Evolutionary conservation across 148 eudicot genomes (phyloP).

Genomic region (Rhododendron kiyosumense): DNA sequence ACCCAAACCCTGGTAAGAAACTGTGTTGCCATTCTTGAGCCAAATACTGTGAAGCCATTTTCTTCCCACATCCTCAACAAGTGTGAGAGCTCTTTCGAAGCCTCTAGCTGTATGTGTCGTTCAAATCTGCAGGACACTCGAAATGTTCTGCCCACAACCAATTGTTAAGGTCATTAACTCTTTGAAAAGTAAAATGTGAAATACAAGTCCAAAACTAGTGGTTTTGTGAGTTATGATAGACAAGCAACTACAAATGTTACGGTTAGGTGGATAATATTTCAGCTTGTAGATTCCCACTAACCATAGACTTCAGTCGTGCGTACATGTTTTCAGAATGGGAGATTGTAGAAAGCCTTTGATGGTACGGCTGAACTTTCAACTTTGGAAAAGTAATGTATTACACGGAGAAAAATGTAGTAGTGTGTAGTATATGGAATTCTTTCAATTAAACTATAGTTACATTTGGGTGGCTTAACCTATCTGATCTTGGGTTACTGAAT

Average conservation of each 20-base stretch:
- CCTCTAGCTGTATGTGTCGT: neutral
- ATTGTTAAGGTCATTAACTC: too few relatives aligned
- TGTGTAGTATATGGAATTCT: neutral
- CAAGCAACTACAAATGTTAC: neutral
- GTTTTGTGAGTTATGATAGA: neutral
- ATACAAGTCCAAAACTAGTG: neutral
- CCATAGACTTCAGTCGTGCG: neutral
- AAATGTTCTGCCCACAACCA: too few relatives aligned
- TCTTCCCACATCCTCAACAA: neutral
- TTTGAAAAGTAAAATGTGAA: too few relatives aligned
- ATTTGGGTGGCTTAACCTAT: neutral
- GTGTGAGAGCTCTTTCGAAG: neutral
- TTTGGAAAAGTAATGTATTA: neutral
- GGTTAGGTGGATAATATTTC: neutral
- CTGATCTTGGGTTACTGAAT: neutral
- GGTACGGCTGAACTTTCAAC: neutral
- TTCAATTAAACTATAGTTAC: neutral
- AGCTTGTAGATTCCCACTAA: neutral
- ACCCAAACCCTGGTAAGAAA: neutral
- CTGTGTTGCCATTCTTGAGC: neutral
- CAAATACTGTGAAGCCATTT: neutral
- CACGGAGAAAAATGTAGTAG: neutral
- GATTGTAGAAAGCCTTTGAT: neutral
- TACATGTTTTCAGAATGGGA: neutral
- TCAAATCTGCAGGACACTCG: neutral